phyloP scores from a whole-genome alignment of 2,329 filamentous ascomycete genomes.

The Alternaria panax region DNA sequence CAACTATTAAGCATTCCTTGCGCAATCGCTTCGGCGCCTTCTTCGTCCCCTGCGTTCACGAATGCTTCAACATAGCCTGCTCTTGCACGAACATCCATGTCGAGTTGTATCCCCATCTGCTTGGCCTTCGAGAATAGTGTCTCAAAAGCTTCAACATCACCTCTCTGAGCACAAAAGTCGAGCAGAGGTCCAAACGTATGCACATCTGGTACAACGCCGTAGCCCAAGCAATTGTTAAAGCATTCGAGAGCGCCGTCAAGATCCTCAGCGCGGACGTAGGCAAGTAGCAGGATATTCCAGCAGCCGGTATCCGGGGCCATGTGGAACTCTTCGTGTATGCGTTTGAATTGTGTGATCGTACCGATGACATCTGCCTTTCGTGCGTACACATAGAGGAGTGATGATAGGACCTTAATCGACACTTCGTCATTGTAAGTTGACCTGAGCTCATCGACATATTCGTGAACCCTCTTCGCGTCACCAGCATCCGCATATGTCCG shows the following conservation, averaged over 20 bases:
- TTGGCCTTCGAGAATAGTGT: constrained; percentile 71
- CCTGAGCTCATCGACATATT: constrained; percentile 42
- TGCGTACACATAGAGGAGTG: constrained; percentile 74
- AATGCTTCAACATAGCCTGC: constrained; percentile 68
- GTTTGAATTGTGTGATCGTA: constrained; percentile 67
- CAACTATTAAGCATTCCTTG: constrained; percentile 63
- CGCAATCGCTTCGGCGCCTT: constrained; percentile 59
- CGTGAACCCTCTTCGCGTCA: constrained; percentile 39
- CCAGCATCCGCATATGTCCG: constrained; percentile 46
- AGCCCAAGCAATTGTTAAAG: constrained; percentile 67
- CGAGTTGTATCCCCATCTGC: constrained; percentile 42
- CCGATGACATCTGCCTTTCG: constrained; percentile 69
- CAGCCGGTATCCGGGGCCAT: constrained; percentile 65
- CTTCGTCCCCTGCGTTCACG: constrained; percentile 55
- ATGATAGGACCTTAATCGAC: constrained; percentile 25
- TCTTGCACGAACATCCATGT: constrained; percentile 32
- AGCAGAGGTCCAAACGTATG: constrained; percentile 77
- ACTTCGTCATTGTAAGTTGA: constrained; percentile 13
- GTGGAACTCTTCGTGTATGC: constrained; percentile 64
- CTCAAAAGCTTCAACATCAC: constrained; percentile 75
- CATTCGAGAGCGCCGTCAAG: constrained; percentile 69
- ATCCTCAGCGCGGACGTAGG: constrained; percentile 71
- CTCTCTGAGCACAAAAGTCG: constrained; percentile 71
- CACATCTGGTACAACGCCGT: constrained; percentile 62
- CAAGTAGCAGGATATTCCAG: constrained; percentile 81